Evolutionary conservation across 768 basidiomycete genomes (phyloP), one percentile per base, ranked within the genome.

Genomic region (Tricholoma saponaceum): DNA sequence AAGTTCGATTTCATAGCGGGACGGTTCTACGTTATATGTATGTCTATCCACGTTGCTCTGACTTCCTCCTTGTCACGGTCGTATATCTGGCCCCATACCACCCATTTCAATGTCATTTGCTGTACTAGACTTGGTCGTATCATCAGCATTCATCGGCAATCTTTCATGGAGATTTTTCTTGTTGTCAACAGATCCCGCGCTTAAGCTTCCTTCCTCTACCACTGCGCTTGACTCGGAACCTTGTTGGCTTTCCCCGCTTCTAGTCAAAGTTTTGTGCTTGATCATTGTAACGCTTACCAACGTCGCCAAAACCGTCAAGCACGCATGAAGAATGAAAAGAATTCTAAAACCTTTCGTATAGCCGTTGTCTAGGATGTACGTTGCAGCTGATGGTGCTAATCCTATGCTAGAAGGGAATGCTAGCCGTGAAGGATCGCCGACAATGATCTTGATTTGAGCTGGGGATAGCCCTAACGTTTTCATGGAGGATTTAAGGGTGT

Each of bases 321-420:
- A 73, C 1, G 83, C 81, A 58, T 87, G 82, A 57, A 89, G 73
- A 37, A 85, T 75, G 69, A 89, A 90, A 2, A 89, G 72, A 3
- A 72, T 66, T 39, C 76, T 69, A 68, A 89, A 85, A 2, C 88
- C 88, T 16, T 66, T 67, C 20, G 78, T 82, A 69, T 83, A 85
- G 0, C 80, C 85, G 8, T 73, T 57, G 7, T 70, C 67, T 23
- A 87, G 71, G 49, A 84, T 78, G 18, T 71, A 68, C 1, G 58
- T 59, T 1, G 81, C 80, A 23, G 72, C 65, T 5, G 61, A 62
- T 0, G 65, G 7, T 0, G 80, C 70, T 10, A 87, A 61, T 3
- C 74, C 74, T n/a, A n/a, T n/a, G n/a, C n/a, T n/a, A n/a, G 20
- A 78, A 26, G 78, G 74, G 4, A 64, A 63, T 9, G 70, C 62